Percentiles rank a stretch among this genome's conserved stretches.
Conservation (phyloP, 306 rosid species). For the Crataegus laevigata region DNA sequence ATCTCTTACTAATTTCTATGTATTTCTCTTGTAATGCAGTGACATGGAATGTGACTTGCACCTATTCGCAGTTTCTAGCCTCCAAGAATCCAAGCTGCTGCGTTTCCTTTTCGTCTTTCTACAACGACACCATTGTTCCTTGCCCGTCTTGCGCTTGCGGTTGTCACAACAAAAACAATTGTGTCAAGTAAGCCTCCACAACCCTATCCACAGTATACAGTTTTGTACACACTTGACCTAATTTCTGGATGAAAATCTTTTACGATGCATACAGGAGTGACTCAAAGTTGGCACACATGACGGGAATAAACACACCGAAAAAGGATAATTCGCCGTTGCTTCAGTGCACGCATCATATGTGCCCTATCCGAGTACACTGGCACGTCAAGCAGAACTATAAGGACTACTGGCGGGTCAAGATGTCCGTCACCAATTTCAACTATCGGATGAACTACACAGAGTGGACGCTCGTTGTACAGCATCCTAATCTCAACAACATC, state of each 20-base stretch:
- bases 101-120: conserved; percentile 89
- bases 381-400: conserved; percentile 73
- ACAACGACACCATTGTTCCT: conserved; percentile 62
- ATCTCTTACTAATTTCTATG: background rate
- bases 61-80: conserved; percentile 87
- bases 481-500: conserved; percentile 85
- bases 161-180: conserved; percentile 63
- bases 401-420: conserved; percentile 81
- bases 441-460: conserved; percentile 60
- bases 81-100: conserved; percentile 86
- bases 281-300: conserved; percentile 45
- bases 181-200: conserved; percentile 54
- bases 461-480: conserved; percentile 83
- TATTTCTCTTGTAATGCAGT: conserved; percentile 36
- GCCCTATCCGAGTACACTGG: conserved; percentile 83
- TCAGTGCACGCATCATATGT: conserved; percentile 84
- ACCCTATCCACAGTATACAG: background rate
- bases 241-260: background rate
- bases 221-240: background rate
- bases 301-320: conserved; percentile 39
- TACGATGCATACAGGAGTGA: conserved; percentile 35
- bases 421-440: conserved; percentile 75
- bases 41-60: conserved; percentile 96
- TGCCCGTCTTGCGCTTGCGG: conserved; percentile 92
- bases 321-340: conserved; percentile 65